Conservation (phyloP, 495 filamentous ascomycete species). For the Tuber magnatum region DNA sequence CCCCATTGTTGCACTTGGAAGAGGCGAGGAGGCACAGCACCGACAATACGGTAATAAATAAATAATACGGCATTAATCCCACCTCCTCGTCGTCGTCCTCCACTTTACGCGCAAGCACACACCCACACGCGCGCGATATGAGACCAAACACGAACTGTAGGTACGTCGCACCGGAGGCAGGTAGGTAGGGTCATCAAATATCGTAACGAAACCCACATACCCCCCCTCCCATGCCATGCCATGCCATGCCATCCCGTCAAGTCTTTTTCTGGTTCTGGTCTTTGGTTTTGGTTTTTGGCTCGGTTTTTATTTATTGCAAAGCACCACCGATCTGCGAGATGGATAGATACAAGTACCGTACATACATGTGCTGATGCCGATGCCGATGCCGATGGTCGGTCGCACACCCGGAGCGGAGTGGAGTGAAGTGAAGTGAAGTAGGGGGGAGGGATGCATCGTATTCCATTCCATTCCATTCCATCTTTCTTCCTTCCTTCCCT, state of each 20-base stretch:
- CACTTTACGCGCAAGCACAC: constrained; percentile 1
- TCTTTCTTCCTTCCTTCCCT: not conserved
- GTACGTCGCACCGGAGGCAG: not conserved
- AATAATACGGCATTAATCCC: not conserved
- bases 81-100: not conserved
- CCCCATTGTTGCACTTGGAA: not conserved
- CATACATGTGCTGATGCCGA: not conserved
- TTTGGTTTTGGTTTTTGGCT: not conserved
- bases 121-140: not conserved
- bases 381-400: not conserved
- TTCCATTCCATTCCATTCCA: not conserved
- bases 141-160: not conserved
- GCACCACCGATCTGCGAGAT: constrained; percentile 1
- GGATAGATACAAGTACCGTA: constrained; percentile 1
- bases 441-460: not conserved
- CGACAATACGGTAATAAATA: not conserved
- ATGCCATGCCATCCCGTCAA: not conserved
- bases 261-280: not conserved
- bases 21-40: not conserved
- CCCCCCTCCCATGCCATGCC: not conserved
- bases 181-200: not conserved
- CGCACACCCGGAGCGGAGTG: constrained; percentile 1
- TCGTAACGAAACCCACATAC: not conserved
- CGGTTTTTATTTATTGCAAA: not conserved
- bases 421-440: no score